Base-by-base conservation (phyloP, 192 early-diverging fungal species). In the Podila horticola region DNA sequence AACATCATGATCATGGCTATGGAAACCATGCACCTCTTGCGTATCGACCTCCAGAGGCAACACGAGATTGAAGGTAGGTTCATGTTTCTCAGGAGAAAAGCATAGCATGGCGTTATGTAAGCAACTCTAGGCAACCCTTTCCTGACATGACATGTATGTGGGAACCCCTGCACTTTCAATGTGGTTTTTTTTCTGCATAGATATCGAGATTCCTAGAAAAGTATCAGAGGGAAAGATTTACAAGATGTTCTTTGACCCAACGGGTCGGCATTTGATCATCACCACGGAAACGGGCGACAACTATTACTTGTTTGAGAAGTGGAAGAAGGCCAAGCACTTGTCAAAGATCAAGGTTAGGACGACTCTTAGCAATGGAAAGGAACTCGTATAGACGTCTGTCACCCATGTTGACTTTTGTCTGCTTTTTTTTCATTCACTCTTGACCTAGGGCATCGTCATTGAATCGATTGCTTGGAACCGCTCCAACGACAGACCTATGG, bases 381-480 rank as follows among this genome's bases (percentile, higher is more conserved):
- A 45, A 12, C 2, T 45, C 41, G 41, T 4, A 45, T 15, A 3
- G 13, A 17, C 12, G 38, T 1, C 41, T 17, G n/a, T n/a, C 15
- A 13, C 15, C 13, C 1, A 17, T 45, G 15, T 17, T 45, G 4
- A 45, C 4, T 17, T 45, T 45, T 17, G 0, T 45, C 41, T 2
- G 41, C 15, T 11, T 41, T 13, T 51, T 30, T 45, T 57, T 38
- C 5, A 36, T n/a, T 28, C 12, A 20, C 31, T 55, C 22, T 26
- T 0, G 8, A 26, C 9, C 5, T 66, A 94, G 89, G 94, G 91
- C 19, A 86, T 97, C 64, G 81, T 91, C 22, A 89, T 97, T 58
- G 93, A 95, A 36, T 93, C 94, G 0, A 91, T 98, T n/a, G 96
- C 94, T 3, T 99, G 97, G 97, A 96, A 94, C 51, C 87, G 89